Conservation (phyloP, 257 asterid species). For the Solanum etuberosum region DNA sequence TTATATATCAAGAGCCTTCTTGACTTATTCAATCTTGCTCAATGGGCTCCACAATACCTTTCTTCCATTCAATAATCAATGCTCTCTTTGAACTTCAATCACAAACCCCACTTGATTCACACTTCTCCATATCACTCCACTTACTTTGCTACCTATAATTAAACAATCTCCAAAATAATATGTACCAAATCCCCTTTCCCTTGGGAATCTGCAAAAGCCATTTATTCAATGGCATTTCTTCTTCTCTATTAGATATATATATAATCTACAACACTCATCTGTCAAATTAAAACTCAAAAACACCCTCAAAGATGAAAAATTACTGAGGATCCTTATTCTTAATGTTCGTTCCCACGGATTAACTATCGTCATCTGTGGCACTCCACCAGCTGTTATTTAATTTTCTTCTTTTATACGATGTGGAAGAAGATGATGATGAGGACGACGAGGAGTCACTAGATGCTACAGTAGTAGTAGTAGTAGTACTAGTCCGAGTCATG, state of each 20-base stretch:
- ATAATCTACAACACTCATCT: conserved; percentile 49
- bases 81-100: conserved; percentile 41
- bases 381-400: conserved; percentile 40
- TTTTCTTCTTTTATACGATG: conserved; percentile 66
- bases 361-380: conserved; percentile 36
- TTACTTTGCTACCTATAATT: conserved; percentile 9
- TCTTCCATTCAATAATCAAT: conserved; percentile 30
- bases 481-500: conserved; percentile 44
- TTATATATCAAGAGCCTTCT: conserved; percentile 7
- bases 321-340: conserved; percentile 26
- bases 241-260: conserved; percentile 13
- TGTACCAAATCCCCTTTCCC: conserved; percentile 62
- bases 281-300: conserved; percentile 37
- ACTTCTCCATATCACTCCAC: conserved; percentile 37
- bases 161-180: conserved; percentile 21
- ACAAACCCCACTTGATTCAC: conserved; percentile 18
- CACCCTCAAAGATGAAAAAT: conserved; percentile 32
- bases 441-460: conserved; percentile 36
- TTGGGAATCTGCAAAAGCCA: conserved; percentile 81
- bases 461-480: not conserved
- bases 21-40: conserved; percentile 9
- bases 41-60: conserved; percentile 33
- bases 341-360: not conserved
- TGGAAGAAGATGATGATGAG: conserved; percentile 34
- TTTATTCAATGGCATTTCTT: conserved; percentile 24